Evolutionary conservation across 1,284 basidiomycete genomes (phyloP).

Genomic region (Cutaneotrichosporon cutaneum): DNA sequence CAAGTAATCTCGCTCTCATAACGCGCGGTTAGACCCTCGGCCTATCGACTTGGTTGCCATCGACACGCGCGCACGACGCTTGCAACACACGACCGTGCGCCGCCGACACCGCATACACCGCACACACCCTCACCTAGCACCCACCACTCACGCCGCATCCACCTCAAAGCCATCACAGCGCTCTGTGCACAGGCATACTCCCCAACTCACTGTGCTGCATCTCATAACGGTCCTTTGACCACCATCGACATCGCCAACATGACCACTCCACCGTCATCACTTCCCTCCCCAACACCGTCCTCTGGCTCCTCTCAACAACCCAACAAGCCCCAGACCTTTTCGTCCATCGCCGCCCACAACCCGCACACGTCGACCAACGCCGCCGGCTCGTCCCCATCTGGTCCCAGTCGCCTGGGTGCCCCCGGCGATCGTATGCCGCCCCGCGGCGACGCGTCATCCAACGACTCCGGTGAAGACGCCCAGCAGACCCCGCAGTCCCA

Average conservation of each 20-base stretch:
- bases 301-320: slow-evolving; percentile 34
- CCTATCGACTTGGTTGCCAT: background rate
- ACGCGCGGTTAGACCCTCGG: background rate
- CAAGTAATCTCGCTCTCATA: background rate
- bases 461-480: slow-evolving; percentile 14
- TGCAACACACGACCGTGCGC: background rate
- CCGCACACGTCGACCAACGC: slow-evolving; percentile 25
- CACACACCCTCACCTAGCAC: background rate
- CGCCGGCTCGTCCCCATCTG: slow-evolving; percentile 23
- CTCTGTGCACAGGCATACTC: slow-evolving; percentile 1
- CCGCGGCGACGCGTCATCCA: slow-evolving; percentile 17
- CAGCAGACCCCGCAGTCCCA: slow-evolving; percentile 22
- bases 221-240: background rate
- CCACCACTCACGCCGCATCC: slow-evolving; percentile 3
- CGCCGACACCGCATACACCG: background rate
- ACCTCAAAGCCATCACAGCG: slow-evolving; percentile 3
- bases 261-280: slow-evolving; percentile 38
- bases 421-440: slow-evolving; percentile 1
- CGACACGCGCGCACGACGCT: background rate
- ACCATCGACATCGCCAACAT: slow-evolving; percentile 23
- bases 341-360: slow-evolving; percentile 26
- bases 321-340: slow-evolving; percentile 33
- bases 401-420: background rate
- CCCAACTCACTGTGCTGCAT: slow-evolving; percentile 7
- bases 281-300: slow-evolving; percentile 41